These are phyloP conservation scores for Physcomitrium patens DNA, from an alignment of 225 moss, liverwort and hornwort genomes.

Conservation along the genomic window DNA sequence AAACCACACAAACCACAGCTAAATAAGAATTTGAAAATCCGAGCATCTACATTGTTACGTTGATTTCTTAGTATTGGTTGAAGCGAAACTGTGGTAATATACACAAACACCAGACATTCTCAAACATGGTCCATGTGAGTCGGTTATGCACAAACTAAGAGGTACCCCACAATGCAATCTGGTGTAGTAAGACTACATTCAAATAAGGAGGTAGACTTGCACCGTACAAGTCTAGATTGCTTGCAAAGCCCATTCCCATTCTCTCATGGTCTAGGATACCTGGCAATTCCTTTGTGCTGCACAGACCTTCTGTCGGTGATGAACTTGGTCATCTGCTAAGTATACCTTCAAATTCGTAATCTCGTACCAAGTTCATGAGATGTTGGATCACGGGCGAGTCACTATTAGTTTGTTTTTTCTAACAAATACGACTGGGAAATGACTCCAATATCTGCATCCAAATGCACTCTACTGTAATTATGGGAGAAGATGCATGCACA, in stretches of 20 bases:
- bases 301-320: neutral
- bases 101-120: constrained; percentile 4
- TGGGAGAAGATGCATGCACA: constrained; percentile 14
- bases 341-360: constrained; percentile 11
- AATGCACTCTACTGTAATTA: neutral
- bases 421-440: constrained; percentile 41
- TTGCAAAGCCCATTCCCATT: constrained; percentile 20
- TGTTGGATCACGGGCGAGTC: constrained; percentile 16
- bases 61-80: neutral
- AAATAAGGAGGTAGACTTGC: constrained; percentile 26
- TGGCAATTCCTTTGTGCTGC: neutral
- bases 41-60: neutral
- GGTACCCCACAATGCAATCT: neutral
- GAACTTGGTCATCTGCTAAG: constrained; percentile 6
- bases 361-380: neutral
- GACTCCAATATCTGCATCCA: constrained; percentile 66
- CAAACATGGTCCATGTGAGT: neutral
- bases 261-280: constrained; percentile 16
- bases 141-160: neutral
- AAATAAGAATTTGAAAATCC: constrained; percentile 12
- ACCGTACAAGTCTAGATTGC: constrained; percentile 9
- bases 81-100: neutral
- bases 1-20: constrained; percentile 22
- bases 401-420: constrained; percentile 34
- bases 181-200: neutral